Evolutionary conservation across 352 stramenopile species (phyloP), one percentile per base, ranked within the genome.

Genomic region (Phytophthora brassicae): DNA sequence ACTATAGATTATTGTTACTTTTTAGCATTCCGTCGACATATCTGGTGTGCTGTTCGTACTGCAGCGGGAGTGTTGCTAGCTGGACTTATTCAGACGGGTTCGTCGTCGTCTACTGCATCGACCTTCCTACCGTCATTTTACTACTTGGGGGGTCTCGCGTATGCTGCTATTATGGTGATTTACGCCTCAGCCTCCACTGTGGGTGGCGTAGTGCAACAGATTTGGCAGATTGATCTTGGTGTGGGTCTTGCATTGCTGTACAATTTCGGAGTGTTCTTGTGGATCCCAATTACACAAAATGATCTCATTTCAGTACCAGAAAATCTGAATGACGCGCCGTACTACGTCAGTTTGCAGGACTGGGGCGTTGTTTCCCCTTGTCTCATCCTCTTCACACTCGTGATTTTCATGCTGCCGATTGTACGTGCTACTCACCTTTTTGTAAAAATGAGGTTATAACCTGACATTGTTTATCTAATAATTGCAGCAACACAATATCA

Each of bases 141-240:
- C 61, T 89, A 86, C 44, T 42, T 88, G 9, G 83, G 80, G 5
- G 83, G 80, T 2, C 24, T 92, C 4, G 83, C 66, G 7, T 90
- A 86, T 43, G 74, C 77, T 24, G 80, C 83, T 4, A 71, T 81
- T 9, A 85, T 86, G 70, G 76, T 84, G 8, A 84, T 92, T 49
- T 92, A 85, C 38, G 74, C 80, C 2, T 80, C 78, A 5, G 77
- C 77, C 11, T 56, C 70, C 4, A 89, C 77, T 11, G 69, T 90
- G 12, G 83, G 83, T 23, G 81, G 75, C 2, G 79, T 79, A 0
- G 70, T 89, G 41, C 59, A 76, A 47, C 70, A 88, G 44, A 77
- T 90, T 45, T 92, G 72, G 72, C 83, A 92, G 74, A 86, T 88
- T 53, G 75, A 85, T 38, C 39, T 83, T 19, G 83, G 83, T 29